Evolutionary conservation across 805 yeast genomes (phyloP), one percentile per base, ranked within the genome.

Genomic region (Spathaspora girioi): DNA sequence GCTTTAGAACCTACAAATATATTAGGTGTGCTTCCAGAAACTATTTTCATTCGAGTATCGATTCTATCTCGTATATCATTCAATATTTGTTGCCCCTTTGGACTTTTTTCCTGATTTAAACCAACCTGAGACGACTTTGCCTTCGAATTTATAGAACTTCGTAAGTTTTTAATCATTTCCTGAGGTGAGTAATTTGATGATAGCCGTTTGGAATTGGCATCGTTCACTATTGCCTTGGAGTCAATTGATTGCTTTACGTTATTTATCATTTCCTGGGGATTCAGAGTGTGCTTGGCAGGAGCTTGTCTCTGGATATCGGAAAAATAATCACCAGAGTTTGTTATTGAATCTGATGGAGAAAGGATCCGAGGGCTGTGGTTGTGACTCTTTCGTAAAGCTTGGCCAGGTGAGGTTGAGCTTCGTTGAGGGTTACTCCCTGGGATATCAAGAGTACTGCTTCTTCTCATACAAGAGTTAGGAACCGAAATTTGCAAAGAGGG

Each of bases 1-100:
- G n/a, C 14, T 17, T 4, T 14, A 4, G 35, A 19, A 15, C 20
- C 20, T 11, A 12, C 27, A 23, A 8, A 12, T 23, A 26, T 12
- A 26, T 42, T 20, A 3, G n/a, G 10, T 15, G 38, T 6, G 29
- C 38, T 27, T 29, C 17, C 46, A 29, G 38, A 27, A 27, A 31
- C 26, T 14, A 15, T 32, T 15, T 35, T 51, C 48, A 48, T 45
- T 23, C 44, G 31, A 2, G 57, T 66, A 44, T 73, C 76, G 38
- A 74, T 65, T 45, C 71, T 64, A 27, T 69, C 70, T 49, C 77
- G 59, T 42, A 73, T 60, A 43, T 66, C 73, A 27, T 60, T 60
- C n/a, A 71, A 42, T 17, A 68, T 59, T 4, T 50, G 50, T 47
- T 62, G 64, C 45, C 61, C 57, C 47, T 60, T 62, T 23, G 50